Percentiles rank a stretch among this genome's conserved stretches.
Conservation (phyloP, 1,284 basidiomycete species). For the Trichosporon sp. region DNA sequence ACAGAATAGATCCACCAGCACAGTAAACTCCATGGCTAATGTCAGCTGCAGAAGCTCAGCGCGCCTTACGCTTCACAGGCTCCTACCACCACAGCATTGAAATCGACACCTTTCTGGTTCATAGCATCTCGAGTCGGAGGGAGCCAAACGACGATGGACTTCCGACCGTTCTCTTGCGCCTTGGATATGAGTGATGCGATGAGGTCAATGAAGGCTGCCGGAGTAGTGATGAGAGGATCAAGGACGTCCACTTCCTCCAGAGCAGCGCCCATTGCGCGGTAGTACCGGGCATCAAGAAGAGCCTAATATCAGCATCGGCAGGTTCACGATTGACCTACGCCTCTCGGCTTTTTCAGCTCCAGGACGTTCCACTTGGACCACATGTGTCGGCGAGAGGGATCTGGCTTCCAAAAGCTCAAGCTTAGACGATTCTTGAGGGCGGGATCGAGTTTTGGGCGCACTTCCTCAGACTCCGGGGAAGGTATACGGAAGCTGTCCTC, state of each 20-base stretch:
- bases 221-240: conserved; percentile 12
- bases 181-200: conserved; percentile 19
- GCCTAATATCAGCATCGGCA: not conserved
- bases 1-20: conserved; percentile 26
- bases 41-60: not conserved
- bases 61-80: conserved; percentile 24
- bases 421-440: conserved; percentile 5
- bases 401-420: conserved; percentile 23
- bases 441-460: conserved; percentile 22
- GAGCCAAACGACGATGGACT: conserved; percentile 24
- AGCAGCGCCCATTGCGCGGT: conserved; percentile 34
- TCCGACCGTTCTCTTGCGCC: conserved; percentile 7
- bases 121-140: conserved; percentile 21
- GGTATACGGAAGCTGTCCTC: conserved; percentile 38
- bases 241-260: conserved; percentile 34
- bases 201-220: conserved; percentile 22
- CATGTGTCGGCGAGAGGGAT: conserved; percentile 21
- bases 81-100: conserved; percentile 13
- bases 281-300: conserved; percentile 26
- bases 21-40: conserved; percentile 20
- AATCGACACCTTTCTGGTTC: conserved; percentile 19
- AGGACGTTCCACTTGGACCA: conserved; percentile 34
- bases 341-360: conserved; percentile 18
- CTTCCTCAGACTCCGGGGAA: conserved; percentile 15
- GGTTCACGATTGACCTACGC: not conserved